phyloP scores from a whole-genome alignment of 768 basidiomycete species.

The Pleurotus ostreatus region DNA sequence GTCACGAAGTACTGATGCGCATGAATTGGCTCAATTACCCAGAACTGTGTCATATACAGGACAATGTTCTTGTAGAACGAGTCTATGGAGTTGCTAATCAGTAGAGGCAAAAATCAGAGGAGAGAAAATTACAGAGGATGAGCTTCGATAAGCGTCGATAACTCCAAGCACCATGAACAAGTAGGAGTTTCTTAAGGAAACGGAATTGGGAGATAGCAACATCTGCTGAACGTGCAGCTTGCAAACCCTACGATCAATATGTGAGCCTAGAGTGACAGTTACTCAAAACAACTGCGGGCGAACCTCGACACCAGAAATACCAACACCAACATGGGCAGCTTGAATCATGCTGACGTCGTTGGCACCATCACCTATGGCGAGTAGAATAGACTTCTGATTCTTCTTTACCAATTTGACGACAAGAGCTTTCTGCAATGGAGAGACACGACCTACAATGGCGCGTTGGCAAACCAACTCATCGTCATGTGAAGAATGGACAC shows the following conservation, averaged over 20 bases:
- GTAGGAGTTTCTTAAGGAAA: slow-evolving; percentile 87
- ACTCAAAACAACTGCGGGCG: slow-evolving; percentile 9
- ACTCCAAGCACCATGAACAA: slow-evolving; percentile 99
- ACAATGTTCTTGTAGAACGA: slow-evolving; percentile 99
- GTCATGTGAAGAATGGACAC: slow-evolving; percentile 21
- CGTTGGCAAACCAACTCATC: slow-evolving; percentile 6
- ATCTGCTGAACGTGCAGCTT: slow-evolving; percentile 97
- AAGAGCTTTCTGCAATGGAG: slow-evolving; percentile 94
- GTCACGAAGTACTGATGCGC: background rate
- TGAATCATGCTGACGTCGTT: slow-evolving; percentile 99
- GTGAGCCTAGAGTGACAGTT: background rate
- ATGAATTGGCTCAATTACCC: slow-evolving; percentile 51
- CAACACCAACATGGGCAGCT: slow-evolving; percentile 95
- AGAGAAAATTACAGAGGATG: slow-evolving; percentile 74
- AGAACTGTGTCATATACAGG: slow-evolving; percentile 98
- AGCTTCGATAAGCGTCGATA: slow-evolving; percentile 93
- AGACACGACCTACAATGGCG: slow-evolving; percentile 74
- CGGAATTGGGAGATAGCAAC: slow-evolving; percentile 98
- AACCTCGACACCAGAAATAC: slow-evolving; percentile 96
- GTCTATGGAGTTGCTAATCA: slow-evolving; percentile 41
- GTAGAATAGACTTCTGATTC: slow-evolving; percentile 87
- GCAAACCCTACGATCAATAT: slow-evolving; percentile 63
- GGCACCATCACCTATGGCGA: slow-evolving; percentile 96
- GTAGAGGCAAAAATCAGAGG: background rate
- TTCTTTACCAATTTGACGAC: slow-evolving; percentile 99